A percentile compares a stretch with the other conserved stretches of the same genome.
phyloP scores from a whole-genome alignment of 352 stramenopile species.

The Detonula confervacea region DNA sequence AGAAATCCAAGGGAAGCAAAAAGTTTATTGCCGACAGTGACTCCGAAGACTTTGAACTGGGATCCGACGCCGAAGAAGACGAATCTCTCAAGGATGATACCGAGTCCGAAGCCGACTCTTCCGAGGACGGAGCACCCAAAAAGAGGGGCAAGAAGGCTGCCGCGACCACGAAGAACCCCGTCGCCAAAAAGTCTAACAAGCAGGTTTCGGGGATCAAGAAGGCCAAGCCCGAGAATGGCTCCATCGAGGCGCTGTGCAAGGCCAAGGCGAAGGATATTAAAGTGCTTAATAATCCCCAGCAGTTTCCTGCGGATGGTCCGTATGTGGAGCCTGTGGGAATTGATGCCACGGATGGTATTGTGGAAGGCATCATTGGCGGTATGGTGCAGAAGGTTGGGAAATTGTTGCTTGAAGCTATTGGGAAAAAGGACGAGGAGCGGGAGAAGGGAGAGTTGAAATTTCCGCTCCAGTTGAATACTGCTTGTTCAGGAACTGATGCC shows the following conservation, averaged over 20 bases:
- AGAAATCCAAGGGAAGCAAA: slow-evolving; percentile 27
- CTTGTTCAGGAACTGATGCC: slow-evolving; percentile 79
- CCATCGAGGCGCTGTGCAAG: slow-evolving; percentile 31
- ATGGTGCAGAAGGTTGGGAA: slow-evolving; percentile 54
- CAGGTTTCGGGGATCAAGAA: slow-evolving; percentile 10
- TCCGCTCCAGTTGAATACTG: slow-evolving; percentile 71
- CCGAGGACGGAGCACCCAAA: slow-evolving; percentile 14
- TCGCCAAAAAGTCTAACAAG: neutral
- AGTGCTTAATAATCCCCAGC: slow-evolving; percentile 53
- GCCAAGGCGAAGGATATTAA: slow-evolving; percentile 29
- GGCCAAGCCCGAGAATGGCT: neutral
- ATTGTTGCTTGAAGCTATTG: slow-evolving; percentile 21
- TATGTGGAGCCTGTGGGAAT: slow-evolving; percentile 54
- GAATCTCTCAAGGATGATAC: slow-evolving; percentile 35
- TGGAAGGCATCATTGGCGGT: slow-evolving; percentile 50
- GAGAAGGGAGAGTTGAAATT: slow-evolving; percentile 43
- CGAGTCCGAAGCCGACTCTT: slow-evolving; percentile 44
- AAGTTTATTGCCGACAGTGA: slow-evolving; percentile 16
- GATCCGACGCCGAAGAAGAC: slow-evolving; percentile 35
- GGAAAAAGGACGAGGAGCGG: slow-evolving; percentile 38
- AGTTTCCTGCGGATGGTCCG: slow-evolving; percentile 36
- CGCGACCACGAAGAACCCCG: slow-evolving; percentile 13
- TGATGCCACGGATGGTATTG: slow-evolving; percentile 55
- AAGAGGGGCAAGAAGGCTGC: slow-evolving; percentile 32
- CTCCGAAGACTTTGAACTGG: slow-evolving; percentile 42